A percentile compares a stretch with the other conserved stretches of the same genome.
Conservation (phyloP, 768 basidiomycete genomes). For the Agrocybe chaxingu region DNA sequence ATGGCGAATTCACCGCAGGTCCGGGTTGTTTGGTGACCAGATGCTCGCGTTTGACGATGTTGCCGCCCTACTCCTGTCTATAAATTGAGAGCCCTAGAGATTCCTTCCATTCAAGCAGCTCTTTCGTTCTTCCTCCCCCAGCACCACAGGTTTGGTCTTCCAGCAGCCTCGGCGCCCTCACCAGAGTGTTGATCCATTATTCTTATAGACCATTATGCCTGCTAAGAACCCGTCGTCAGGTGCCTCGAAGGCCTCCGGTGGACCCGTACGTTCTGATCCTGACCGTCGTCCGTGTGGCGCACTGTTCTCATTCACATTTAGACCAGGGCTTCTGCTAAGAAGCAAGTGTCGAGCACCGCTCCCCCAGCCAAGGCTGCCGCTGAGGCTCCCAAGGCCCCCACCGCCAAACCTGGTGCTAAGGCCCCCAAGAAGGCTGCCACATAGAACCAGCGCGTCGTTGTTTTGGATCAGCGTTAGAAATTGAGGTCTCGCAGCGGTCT, state of each 20-base stretch:
- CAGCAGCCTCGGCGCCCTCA: background rate
- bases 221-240: slow-evolving; percentile 18
- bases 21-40: slow-evolving; percentile 11
- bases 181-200: background rate
- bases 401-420: slow-evolving; percentile 13
- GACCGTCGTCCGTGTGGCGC: background rate
- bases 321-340: slow-evolving; percentile 18
- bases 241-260: slow-evolving; percentile 15
- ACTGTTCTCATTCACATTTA: background rate
- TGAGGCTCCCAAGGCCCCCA: slow-evolving; percentile 13
- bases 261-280: slow-evolving; percentile 6
- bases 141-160: slow-evolving; percentile 3
- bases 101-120: slow-evolving; percentile 5
- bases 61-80: slow-evolving; percentile 6
- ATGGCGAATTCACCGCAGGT: slow-evolving; percentile 22
- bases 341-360: slow-evolving; percentile 9
- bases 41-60: slow-evolving; percentile 8
- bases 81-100: slow-evolving; percentile 8
- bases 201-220: slow-evolving; percentile 15
- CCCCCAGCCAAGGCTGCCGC: slow-evolving; percentile 9
- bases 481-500: slow-evolving; percentile 4
- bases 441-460: background rate
- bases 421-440: slow-evolving; percentile 18
- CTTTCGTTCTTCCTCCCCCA: slow-evolving; percentile 3
- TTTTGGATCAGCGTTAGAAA: slow-evolving; percentile 2